These are phyloP conservation scores for Paramecium biaurelia DNA, from an alignment of 73 alveolate species.

Conservation along the genomic window DNA sequence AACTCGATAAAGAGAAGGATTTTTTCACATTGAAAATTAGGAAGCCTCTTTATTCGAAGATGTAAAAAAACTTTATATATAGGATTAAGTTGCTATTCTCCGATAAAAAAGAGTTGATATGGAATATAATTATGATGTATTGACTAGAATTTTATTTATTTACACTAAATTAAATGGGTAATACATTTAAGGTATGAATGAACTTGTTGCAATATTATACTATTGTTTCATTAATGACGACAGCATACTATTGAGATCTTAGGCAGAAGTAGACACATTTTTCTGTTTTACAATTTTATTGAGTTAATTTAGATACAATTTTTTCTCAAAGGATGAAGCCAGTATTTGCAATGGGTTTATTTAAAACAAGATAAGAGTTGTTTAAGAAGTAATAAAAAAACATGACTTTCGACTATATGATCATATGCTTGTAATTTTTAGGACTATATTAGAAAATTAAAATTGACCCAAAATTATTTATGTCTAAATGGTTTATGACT, in stretches of 20 bases:
- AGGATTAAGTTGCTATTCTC: background rate
- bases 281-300: background rate
- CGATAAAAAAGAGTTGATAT: background rate
- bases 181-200: slow-evolving; percentile 35
- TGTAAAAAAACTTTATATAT: background rate
- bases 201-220: slow-evolving; percentile 13
- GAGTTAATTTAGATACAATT: slow-evolving; percentile 14
- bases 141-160: slow-evolving; percentile 3
- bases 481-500: slow-evolving; percentile 53
- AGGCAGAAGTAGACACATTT: slow-evolving; percentile 32
- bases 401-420: slow-evolving; percentile 15
- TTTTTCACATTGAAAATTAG: background rate
- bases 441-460: background rate
- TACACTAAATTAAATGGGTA: background rate
- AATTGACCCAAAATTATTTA: slow-evolving; percentile 52
- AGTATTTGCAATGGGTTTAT: background rate
- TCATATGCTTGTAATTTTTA: background rate
- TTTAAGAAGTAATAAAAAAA: background rate
- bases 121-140: slow-evolving; percentile 36
- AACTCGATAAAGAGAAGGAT: slow-evolving; percentile 30
- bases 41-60: background rate
- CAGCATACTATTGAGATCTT: background rate
- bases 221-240: slow-evolving; percentile 21
- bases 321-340: background rate
- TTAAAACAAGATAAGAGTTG: background rate